phyloP scores from a whole-genome alignment of 805 yeast species.

The Scheffersomyces ergatensis region DNA sequence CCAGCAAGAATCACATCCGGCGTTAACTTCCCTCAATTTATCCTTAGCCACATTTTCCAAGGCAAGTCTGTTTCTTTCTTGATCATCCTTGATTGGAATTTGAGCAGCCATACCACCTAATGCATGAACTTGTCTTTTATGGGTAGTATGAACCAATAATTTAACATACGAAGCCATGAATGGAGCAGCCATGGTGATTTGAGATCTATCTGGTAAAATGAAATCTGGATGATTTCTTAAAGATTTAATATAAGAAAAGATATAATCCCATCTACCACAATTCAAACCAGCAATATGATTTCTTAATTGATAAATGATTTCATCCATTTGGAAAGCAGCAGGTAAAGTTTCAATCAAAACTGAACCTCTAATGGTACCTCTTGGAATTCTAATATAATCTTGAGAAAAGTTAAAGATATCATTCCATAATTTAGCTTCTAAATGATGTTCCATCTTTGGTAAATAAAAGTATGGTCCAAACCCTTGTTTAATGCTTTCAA shows the following conservation, averaged over 20 bases:
- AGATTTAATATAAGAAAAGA: constrained; percentile 75
- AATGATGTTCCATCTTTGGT: constrained; percentile 85
- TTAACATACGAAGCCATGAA: constrained; percentile 79
- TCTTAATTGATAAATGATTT: constrained; percentile 72
- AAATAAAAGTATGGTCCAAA: constrained; percentile 79
- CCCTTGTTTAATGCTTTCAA: constrained; percentile 57
- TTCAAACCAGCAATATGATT: constrained; percentile 78
- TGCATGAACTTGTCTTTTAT: constrained; percentile 77
- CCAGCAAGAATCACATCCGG: constrained; percentile 90
- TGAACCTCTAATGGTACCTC: constrained; percentile 81
- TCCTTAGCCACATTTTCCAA: constrained; percentile 73
- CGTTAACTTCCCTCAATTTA: constrained; percentile 70
- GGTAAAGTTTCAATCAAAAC: constrained; percentile 82
- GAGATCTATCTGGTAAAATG: constrained; percentile 75
- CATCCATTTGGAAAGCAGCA: constrained; percentile 85
- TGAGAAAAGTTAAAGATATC: constrained; percentile 75
- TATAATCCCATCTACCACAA: constrained; percentile 90
- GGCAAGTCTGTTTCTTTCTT: constrained; percentile 60
- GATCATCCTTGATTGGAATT: constrained; percentile 74
- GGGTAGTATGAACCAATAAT: constrained; percentile 70
- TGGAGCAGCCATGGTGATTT: constrained; percentile 77
- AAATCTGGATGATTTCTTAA: constrained; percentile 66
- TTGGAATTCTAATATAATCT: constrained; percentile 62
- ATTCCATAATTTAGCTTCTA: constrained; percentile 82
- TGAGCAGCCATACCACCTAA: constrained; percentile 93